Base-by-base conservation (phyloP, 164 flowering plant genomes). In the Sextonia rubra region DNA sequence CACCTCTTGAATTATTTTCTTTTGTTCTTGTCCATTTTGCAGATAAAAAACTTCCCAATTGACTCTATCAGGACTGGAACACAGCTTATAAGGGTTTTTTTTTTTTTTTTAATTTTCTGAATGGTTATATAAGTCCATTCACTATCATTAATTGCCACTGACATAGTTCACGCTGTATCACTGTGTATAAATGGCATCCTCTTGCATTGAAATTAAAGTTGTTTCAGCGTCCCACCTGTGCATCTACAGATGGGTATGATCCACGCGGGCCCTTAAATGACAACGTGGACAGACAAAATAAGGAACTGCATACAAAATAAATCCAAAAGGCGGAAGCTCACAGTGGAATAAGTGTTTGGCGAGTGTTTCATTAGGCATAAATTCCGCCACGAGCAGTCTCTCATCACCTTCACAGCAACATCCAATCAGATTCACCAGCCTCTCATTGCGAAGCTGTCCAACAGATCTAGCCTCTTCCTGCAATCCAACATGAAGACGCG, bases 291-390 rank as follows among this genome's bases (percentile, higher is more conserved):
- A 32, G 7, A 32, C 44, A 32, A 32, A 32, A 32, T 32, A 32
- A 32, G 44, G 44, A 32, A 0, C 44, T 1, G 44, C 44, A 37
- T 37, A 37, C 44, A 66, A n/a, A 18, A 66, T n/a, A n/a, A n/a
- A 37, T 66, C 4, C 0, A 14, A 20, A 64, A 67, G 5, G 1
- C 8, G n/a, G 25, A 47, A 64, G 52, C 69, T 70, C 65, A 70
- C 73, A 75, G 56, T 75, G 77, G 69, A 75, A 75, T 4, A 75
- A 69, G 30, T 75, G 77, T 72, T 75, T 75, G n/a, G 77, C 69
- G 12, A 75, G 69, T 48, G 73, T 75, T 25, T 75, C 73, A 37
- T 75, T 70, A 3, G 77, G 73, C 77, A 75, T 70, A 26, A 69
- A 75, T 58, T 75, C 73, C 2, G 73, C 77, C 24, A 75, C 77